Percentiles rank a stretch among this genome's conserved stretches.
phyloP scores from a whole-genome alignment of 2,329 filamentous ascomycete genomes.

The Botrytis hyacinthi region DNA sequence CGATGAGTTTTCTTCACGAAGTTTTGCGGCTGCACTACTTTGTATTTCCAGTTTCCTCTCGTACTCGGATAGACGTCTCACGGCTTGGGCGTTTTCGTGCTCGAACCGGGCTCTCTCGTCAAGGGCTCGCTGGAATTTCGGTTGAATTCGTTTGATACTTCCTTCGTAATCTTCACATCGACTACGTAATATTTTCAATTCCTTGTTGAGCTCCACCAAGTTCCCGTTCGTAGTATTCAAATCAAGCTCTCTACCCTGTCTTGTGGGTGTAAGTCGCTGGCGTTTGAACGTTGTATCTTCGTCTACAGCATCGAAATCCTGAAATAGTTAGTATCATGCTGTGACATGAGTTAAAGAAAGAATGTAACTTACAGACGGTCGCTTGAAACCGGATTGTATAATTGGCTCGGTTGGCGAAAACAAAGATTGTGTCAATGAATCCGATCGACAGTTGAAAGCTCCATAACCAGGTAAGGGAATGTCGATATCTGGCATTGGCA shows the following conservation, averaged over 20 bases:
- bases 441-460: neutral
- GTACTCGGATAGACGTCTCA: constrained; percentile 24
- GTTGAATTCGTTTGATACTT: constrained; percentile 47
- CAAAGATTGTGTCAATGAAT: neutral
- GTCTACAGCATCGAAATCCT: constrained; percentile 17
- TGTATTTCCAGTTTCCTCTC: constrained; percentile 28
- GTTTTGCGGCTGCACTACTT: constrained; percentile 30
- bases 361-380: constrained; percentile 18
- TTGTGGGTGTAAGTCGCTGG: constrained; percentile 15
- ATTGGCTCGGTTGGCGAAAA: constrained; percentile 11
- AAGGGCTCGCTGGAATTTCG: constrained; percentile 49
- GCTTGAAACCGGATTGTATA: constrained; percentile 19
- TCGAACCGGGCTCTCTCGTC: constrained; percentile 53
- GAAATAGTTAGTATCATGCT: neutral
- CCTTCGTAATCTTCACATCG: constrained; percentile 48
- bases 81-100: constrained; percentile 39
- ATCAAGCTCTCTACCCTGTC: constrained; percentile 1
- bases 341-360: neutral
- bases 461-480: neutral
- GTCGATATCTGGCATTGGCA: constrained; percentile 31
- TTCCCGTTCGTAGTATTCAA: constrained; percentile 31
- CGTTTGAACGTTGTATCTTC: constrained; percentile 11
- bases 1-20: constrained; percentile 29
- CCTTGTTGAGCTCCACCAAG: constrained; percentile 42
- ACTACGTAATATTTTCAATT: constrained; percentile 46